These are phyloP conservation scores for Oryza australiensis DNA, from an alignment of 176 grass and related monocot genomes.

Conservation along the genomic window DNA sequence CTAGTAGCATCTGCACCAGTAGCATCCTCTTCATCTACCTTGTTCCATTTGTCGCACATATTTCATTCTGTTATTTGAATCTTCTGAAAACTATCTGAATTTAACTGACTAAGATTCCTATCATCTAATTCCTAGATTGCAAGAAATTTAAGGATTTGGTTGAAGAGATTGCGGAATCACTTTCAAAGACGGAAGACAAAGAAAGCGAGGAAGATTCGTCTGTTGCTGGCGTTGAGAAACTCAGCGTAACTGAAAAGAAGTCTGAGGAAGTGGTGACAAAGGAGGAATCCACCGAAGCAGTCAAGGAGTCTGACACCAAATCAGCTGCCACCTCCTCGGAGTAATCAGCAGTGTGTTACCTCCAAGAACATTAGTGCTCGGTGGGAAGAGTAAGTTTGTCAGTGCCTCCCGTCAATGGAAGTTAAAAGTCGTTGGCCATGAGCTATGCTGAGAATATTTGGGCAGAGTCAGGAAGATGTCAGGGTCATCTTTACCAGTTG, in stretches of 20 bases:
- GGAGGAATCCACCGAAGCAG: constrained; percentile 8
- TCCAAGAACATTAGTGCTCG: background rate
- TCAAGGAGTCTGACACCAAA: constrained; percentile 37
- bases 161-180: constrained; percentile 57
- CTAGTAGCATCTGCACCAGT: background rate
- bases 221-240: constrained; percentile 51
- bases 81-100: constrained; percentile 22
- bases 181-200: constrained; percentile 32
- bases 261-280: constrained; percentile 19
- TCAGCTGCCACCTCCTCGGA: background rate
- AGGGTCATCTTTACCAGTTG: background rate
- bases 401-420: background rate
- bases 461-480: constrained; percentile 18
- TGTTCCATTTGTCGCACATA: background rate
- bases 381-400: constrained; percentile 24
- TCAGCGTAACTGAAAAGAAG: constrained; percentile 53
- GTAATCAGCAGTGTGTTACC: constrained; percentile 14
- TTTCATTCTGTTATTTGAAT: background rate
- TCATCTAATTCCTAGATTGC: constrained; percentile 52
- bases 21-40: background rate
- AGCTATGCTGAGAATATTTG: constrained; percentile 32
- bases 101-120: constrained; percentile 7
- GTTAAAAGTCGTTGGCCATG: constrained; percentile 20
- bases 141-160: constrained; percentile 69
- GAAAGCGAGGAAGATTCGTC: constrained; percentile 45